Conservation (phyloP, 306 rosid genomes). For the cucumber (Cucumis sativus) region Cucumber_9930_V3 NC_026660.2:3620001-3620500, state of each 20-base stretch:
- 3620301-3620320: background rate
- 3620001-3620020: background rate
- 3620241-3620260: background rate
- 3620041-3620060: background rate
- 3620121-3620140: background rate
- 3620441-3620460: conserved; percentile 34
- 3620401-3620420: conserved; percentile 38
- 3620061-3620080: background rate
- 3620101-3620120: background rate
- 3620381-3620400: conserved; percentile 54
- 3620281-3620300: background rate
- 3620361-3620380: conserved; percentile 40
- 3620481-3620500: background rate
- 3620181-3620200: background rate
- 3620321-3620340: background rate
- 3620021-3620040: background rate
- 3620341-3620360: conserved; percentile 32
- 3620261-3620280: background rate
- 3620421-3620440: conserved; percentile 43
- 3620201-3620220: background rate
- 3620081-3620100: background rate
- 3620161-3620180: background rate
- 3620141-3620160: background rate
- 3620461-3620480: conserved; percentile 28
- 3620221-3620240: background rate